phyloP scores from a whole-genome alignment of 1,139 yeast genomes.

The Schizosaccharomyces versatilis region DNA sequence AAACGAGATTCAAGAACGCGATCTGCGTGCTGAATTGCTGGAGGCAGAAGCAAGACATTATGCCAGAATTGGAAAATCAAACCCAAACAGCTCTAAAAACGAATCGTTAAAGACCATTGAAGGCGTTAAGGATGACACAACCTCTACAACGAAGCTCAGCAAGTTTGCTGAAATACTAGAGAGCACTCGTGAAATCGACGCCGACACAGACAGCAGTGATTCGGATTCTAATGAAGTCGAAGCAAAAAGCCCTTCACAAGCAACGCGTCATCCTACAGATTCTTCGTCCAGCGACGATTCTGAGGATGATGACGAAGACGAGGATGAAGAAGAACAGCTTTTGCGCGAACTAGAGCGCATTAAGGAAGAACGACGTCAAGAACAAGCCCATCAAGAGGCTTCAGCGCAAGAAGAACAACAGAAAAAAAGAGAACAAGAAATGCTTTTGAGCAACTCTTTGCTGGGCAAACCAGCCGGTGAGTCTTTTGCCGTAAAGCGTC shows the following conservation, averaged over 20 bases:
- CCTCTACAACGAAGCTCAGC: conserved; percentile 11
- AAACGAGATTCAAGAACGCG: conserved; percentile 8
- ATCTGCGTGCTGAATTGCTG: conserved; percentile 9
- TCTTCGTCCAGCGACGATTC: conserved; percentile 15
- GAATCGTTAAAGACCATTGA: conserved; percentile 7
- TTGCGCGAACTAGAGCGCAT: conserved; percentile 35
- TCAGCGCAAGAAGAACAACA: conserved; percentile 18
- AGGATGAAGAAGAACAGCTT: conserved; percentile 24
- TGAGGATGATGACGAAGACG: conserved; percentile 15
- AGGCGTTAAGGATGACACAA: conserved; percentile 7
- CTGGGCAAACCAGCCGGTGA: conserved; percentile 15
- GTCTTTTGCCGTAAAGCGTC: conserved; percentile 19
- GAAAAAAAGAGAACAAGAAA: conserved; percentile 20
- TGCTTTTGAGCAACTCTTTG: conserved; percentile 27
- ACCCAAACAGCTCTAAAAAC: conserved; percentile 4
- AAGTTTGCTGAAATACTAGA: conserved; percentile 14
- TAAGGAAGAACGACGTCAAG: conserved; percentile 25
- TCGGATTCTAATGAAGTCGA: conserved; percentile 13
- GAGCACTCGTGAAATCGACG: conserved; percentile 13
- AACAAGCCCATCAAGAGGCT: conserved; percentile 19
- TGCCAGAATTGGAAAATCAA: conserved; percentile 8
- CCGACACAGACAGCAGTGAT: conserved; percentile 9
- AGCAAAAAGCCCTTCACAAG: conserved; percentile 12
- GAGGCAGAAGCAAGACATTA: conserved; percentile 11
- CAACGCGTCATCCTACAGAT: conserved; percentile 14